Evolutionary conservation across 345 rosid species (phyloP).

Genomic region (Salix udensis): DNA sequence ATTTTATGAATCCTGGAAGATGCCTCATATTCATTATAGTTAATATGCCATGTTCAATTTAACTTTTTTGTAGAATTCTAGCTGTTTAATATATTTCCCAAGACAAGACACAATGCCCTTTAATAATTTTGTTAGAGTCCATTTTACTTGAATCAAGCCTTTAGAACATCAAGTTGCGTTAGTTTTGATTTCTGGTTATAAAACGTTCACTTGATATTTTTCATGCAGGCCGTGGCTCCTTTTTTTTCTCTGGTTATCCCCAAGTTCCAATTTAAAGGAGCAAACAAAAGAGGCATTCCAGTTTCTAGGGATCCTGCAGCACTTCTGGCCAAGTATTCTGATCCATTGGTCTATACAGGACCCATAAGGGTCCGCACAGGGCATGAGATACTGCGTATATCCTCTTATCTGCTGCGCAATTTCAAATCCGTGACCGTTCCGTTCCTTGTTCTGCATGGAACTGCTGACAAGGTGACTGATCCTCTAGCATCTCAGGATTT

Average conservation of each 20-base stretch:
- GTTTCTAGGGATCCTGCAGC: conserved; percentile 94
- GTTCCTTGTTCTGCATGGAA: conserved; percentile 92
- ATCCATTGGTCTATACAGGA: conserved; percentile 95
- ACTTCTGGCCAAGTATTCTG: conserved; percentile 77
- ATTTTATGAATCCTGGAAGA: background rate
- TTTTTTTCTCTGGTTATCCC: conserved; percentile 78
- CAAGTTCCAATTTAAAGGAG: conserved; percentile 89
- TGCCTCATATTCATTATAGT: background rate
- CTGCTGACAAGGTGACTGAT: conserved; percentile 86
- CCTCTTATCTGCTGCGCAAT: conserved; percentile 65
- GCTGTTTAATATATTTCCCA: background rate
- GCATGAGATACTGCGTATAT: conserved; percentile 80
- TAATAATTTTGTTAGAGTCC: background rate
- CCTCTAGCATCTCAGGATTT: conserved; percentile 86
- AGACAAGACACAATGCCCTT: background rate
- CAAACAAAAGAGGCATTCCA: conserved; percentile 95
- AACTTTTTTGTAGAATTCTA: background rate
- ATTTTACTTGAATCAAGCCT: background rate
- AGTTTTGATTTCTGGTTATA: background rate
- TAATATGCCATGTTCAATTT: background rate
- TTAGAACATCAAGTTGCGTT: background rate
- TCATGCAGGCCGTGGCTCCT: conserved; percentile 83
- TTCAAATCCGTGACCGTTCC: conserved; percentile 67
- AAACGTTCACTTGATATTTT: background rate
- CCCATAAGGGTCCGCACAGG: conserved; percentile 97